Evolutionary conservation across 129 eudicot genomes (phyloP).

Genomic region (Oenanthe sinensis): DNA sequence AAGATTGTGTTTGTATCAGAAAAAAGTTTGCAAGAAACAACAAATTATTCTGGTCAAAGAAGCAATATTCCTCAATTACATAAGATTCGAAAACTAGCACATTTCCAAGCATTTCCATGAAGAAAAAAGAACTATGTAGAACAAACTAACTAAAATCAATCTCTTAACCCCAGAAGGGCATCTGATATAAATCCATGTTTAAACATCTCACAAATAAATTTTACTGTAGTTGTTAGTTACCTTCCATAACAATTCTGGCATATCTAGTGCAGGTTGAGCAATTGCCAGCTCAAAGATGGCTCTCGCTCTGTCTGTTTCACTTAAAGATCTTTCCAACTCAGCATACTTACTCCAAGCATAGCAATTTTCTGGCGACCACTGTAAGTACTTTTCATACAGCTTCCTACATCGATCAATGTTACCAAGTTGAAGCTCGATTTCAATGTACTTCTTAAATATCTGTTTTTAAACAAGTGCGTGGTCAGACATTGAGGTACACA

Average conservation of each 20-base stretch:
- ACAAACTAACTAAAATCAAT: not conserved
- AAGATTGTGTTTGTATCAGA: not conserved
- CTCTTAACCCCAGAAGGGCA: not conserved
- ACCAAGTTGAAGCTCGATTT: slow-evolving; percentile 78
- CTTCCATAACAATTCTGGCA: slow-evolving; percentile 92
- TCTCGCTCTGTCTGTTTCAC: slow-evolving; percentile 81
- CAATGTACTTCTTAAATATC: slow-evolving; percentile 89
- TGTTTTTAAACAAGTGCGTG: slow-evolving; percentile 17
- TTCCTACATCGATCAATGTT: slow-evolving; percentile 78
- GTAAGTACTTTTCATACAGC: slow-evolving; percentile 70
- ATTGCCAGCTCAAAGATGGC: slow-evolving; percentile 88
- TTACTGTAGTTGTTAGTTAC: slow-evolving; percentile 27
- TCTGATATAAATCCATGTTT: not conserved
- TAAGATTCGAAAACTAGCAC: not conserved
- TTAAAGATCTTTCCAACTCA: slow-evolving; percentile 65
- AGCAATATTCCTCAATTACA: no score
- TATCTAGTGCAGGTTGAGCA: slow-evolving; percentile 79
- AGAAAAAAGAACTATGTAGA: not conserved
- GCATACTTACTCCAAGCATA: slow-evolving; percentile 87
- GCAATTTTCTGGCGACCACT: slow-evolving; percentile 86
- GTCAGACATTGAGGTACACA: not conserved
- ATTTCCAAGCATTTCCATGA: not conserved
- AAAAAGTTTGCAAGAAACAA: not conserved
- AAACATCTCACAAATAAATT: not conserved
- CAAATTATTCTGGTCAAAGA: not conserved